Evolutionary conservation across 116 monocot species (phyloP), one percentile per base, ranked within the genome.

Genomic region (Posidonia oceanica): DNA sequence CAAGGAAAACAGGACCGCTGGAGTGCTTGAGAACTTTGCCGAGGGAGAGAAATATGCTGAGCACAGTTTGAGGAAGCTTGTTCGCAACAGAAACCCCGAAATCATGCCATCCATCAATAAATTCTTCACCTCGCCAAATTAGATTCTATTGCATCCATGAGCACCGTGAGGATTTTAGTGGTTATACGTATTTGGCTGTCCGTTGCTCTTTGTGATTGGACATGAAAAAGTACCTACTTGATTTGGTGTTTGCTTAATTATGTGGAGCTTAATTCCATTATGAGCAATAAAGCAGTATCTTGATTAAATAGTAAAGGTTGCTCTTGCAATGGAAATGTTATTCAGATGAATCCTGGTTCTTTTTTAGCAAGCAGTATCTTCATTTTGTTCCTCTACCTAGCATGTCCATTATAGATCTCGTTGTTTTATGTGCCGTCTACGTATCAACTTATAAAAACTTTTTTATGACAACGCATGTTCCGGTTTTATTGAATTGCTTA

Each of bases 51-150:
- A 51, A 41, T 78, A 78, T 53, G 67, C 59, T 12, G 72, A 78
- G 53, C 78, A 78, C 39, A 12, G 67, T 18, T 66, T 78, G 14
- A 66, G 78, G 52, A 78, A 78, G 67, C 61, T 78, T 20, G 59
- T 78, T 10, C 78, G 78, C 66, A 72, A 78, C 39, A 78, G 51
- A 56, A 13, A 39, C 52, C 72, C 78, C 7, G 78, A 78, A 72
- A 78, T 78, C 66, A 78, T 78, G 78, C 78, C 78, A 72, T 59
- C 72, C 23, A 66, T 78, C 78, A 78, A 78, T 38, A 53, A 53
- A 7, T 78, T 78, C 72, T 78, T 78, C 72, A 72, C 68, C 42
- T 29, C 67, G 11, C 72, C 78, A 44, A 78, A 78, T 42, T 72
- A 29, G 71, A 41, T 41, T 8, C 17, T 6, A 2, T 18, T 61